Base-by-base conservation (phyloP, 495 filamentous ascomycete species). In the Hypoxylon crocopeplum region DNA sequence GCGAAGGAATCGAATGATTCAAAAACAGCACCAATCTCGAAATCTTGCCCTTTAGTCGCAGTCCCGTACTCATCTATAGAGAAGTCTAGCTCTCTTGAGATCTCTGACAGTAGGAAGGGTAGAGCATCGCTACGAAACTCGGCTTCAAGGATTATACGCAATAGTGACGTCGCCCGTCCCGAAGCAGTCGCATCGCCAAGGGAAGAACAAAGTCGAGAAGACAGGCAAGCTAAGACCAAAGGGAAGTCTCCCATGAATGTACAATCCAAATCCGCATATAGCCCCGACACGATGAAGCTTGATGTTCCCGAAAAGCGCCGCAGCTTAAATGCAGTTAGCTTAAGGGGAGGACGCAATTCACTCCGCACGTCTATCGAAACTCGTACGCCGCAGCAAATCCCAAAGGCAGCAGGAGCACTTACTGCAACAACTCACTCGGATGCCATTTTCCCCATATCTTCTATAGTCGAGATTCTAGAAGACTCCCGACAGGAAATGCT, bases 21-120 rank as follows among this genome's bases (percentile, higher is more conserved):
- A n/a, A 67, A 42, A 16, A 27, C 16, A 15, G 10, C 49, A 1
- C 5, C 11, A 25, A 40, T 2, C 21, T 12, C 37, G 15, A 33
- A 49, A 29, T 33, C 45, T 24, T 39, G 25, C 29, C 16, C 37
- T 27, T 29, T 66, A n/a, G 22, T 50, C 17, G 68, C 66, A 16
- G 33, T 57, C 15, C 54, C 62, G 0, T 68, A 62, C 40, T 47
- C 52, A 1, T 32, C 15, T 10, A 25, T 48, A 29, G 61, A 66
- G 15, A 48, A 65, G n/a, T 63, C 61, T 41, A 40, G 29, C 17
- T 66, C 65, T n/a, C 13, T 60, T 2, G 68, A 64, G 30, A 38
- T 21, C 20, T 7, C 27, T 10, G 52, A 56, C 10, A 42, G 15
- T 5, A 63, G 50, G 16, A 65, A 50, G 27, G 62, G 62, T 2